Evolutionary conservation across 148 eudicot genomes (phyloP).

Genomic region (Camellia japonica): DNA sequence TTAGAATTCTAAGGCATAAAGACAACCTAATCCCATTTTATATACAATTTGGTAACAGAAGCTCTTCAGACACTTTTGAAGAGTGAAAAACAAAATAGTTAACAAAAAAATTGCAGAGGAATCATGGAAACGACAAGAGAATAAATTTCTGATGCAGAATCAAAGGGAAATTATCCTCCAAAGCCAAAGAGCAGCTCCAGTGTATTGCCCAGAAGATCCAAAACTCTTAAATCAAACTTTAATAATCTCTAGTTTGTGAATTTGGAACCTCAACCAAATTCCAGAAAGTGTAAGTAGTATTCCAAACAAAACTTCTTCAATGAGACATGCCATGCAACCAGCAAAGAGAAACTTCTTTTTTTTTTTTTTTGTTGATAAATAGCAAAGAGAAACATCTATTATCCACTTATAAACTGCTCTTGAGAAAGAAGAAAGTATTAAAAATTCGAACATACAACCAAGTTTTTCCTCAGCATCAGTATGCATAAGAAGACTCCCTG

Average conservation of each 20-base stretch:
- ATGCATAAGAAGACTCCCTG: slow-evolving; percentile 82
- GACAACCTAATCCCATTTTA: background rate
- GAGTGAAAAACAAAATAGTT: background rate
- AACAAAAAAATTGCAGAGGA: background rate
- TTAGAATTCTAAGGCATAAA: background rate
- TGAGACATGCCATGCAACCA: background rate
- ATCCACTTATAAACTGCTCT: background rate
- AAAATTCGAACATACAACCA: slow-evolving; percentile 54
- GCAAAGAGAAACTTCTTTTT: too few relatives aligned
- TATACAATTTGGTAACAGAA: background rate
- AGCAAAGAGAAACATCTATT: background rate
- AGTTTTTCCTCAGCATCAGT: slow-evolving; percentile 79
- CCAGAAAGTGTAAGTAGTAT: background rate
- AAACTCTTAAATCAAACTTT: background rate
- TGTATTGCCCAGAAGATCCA: background rate
- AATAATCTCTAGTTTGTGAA: background rate
- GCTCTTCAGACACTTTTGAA: background rate
- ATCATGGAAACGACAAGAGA: background rate
- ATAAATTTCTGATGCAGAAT: background rate
- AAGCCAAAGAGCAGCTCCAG: background rate
- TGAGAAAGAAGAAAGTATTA: background rate
- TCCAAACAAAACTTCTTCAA: background rate
- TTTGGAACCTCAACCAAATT: background rate
- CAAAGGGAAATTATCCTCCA: background rate
- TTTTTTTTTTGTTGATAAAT: too few relatives aligned